Percentiles rank a stretch among this genome's conserved stretches.
phyloP scores from a whole-genome alignment of 805 yeast genomes.

The Pichia exigua region DNA sequence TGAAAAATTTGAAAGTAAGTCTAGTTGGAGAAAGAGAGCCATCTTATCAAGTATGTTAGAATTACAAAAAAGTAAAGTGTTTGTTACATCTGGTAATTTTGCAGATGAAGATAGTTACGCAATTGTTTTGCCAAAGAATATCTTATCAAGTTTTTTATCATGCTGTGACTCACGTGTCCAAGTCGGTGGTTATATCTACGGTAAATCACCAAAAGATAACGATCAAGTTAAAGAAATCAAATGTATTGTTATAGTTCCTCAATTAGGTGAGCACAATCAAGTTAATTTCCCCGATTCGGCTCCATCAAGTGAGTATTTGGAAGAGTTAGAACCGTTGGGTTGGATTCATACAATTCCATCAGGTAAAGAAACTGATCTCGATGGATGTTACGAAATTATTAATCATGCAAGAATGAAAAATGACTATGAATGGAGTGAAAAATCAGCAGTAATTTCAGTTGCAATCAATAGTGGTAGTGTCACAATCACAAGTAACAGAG shows the following conservation, averaged over 20 bases:
- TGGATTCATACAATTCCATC: constrained; percentile 88
- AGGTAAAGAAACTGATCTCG: constrained; percentile 41
- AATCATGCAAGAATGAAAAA: constrained; percentile 41
- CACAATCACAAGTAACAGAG: constrained; percentile 57
- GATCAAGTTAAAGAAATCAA: constrained; percentile 68
- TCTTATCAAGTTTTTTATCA: constrained; percentile 68
- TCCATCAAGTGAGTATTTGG: constrained; percentile 35
- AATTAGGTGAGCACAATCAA: constrained; percentile 62
- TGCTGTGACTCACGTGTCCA: constrained; percentile 77
- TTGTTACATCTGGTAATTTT: constrained; percentile 58
- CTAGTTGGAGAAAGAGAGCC: constrained; percentile 89
- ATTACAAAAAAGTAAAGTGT: constrained; percentile 66
- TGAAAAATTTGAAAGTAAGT: constrained; percentile 68
- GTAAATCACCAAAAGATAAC: constrained; percentile 68
- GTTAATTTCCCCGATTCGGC: constrained; percentile 51
- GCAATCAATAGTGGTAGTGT: constrained; percentile 80
- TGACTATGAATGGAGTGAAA: constrained; percentile 32
- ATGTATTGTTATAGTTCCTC: constrained; percentile 77
- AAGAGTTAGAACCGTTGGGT: constrained; percentile 74
- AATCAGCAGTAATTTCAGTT: constrained; percentile 53
- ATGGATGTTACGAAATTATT: constrained; percentile 67
- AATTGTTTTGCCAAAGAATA: constrained; percentile 74
- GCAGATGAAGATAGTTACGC: constrained; percentile 49
- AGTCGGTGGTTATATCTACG: constrained; percentile 75
- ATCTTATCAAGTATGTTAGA: constrained; percentile 68